These are phyloP conservation scores for Plasmodium chabaudi DNA, from an alignment of 169 alveolate species.

Conservation along the genomic window DNA sequence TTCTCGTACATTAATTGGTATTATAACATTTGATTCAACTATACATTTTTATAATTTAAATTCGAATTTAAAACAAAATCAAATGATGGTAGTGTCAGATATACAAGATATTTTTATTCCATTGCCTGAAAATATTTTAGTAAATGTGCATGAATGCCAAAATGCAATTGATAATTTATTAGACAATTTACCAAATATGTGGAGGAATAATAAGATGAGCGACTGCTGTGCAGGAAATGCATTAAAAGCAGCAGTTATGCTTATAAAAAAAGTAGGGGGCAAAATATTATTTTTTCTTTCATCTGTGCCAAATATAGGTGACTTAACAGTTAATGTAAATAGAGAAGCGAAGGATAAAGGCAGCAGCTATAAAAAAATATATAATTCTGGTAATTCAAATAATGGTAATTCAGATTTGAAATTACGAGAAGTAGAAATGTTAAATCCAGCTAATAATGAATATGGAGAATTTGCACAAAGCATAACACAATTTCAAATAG, in stretches of 20 bases:
- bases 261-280: conserved; percentile 96
- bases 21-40: conserved; percentile 95
- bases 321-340: conserved; percentile 85
- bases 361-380: conserved; percentile 69
- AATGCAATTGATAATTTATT: conserved; percentile 78
- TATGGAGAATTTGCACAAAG: conserved; percentile 81
- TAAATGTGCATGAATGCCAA: conserved; percentile 88
- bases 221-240: conserved; percentile 92
- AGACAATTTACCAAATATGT: conserved; percentile 90
- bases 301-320: conserved; percentile 89
- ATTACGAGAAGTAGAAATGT: conserved; percentile 82
- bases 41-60: conserved; percentile 95
- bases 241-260: conserved; percentile 91
- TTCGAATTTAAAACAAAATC: conserved; percentile 89
- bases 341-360: conserved; percentile 79
- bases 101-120: conserved; percentile 95
- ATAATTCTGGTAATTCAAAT: conserved; percentile 49
- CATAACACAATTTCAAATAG: conserved; percentile 84
- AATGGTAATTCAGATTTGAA: conserved; percentile 70
- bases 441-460: conserved; percentile 79
- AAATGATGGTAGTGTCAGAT: conserved; percentile 93
- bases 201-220: conserved; percentile 89
- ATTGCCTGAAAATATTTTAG: conserved; percentile 92
- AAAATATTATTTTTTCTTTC: conserved; percentile 90
- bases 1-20: conserved; percentile 93